Evolutionary conservation across 2,329 filamentous ascomycete species (phyloP), one percentile per base, ranked within the genome.

Genomic region (Chrysoporthe cubensis): DNA sequence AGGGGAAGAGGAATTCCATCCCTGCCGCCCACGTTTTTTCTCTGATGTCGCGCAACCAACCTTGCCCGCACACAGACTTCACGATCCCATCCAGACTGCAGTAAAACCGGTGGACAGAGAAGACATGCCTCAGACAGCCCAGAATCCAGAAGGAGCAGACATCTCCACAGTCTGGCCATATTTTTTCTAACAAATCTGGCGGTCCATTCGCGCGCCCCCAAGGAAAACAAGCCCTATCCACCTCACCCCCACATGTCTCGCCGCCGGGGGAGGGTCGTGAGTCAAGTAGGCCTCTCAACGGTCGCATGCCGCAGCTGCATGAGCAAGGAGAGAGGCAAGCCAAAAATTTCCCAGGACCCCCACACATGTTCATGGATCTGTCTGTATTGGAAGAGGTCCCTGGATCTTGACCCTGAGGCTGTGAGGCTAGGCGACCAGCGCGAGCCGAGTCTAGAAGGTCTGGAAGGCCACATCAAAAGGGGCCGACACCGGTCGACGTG

Each of bases 1-100:
- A 67, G 65, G 65, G 63, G 65, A 67, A 50, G 18, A 63, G 48
- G 61, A 60, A 21, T 5, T 26, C n/a, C 16, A 60, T 60, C 57
- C 57, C 40, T 60, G 57, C 57, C 11, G 21, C 21, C 57, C 57
- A 57, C 54, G 54, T 57, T 57, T 40, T 57, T 60, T 44, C 13
- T 44, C 40, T n/a, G 37, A n/a, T 42, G 16, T 37, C 34, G 56
- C 56, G 56, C 56, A 18, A 40, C 56, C 56, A n/a, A 34, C 50
- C 50, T 34, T 54, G 50, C 32, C 21, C 9, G 6, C 48, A 26
- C 48, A 14, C 4, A 32, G 21, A 54, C 50, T 57, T 40, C 7
- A 32, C 21, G 21, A 26, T n/a, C 18, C 11, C 26, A 26, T 26
- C 26, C 26, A 26, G 26, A 26, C 26, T 26, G 26, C 26, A 26